These are phyloP conservation scores for Plasmodium inui DNA, from an alignment of 169 alveolate species.

Conservation along the genomic window DNA sequence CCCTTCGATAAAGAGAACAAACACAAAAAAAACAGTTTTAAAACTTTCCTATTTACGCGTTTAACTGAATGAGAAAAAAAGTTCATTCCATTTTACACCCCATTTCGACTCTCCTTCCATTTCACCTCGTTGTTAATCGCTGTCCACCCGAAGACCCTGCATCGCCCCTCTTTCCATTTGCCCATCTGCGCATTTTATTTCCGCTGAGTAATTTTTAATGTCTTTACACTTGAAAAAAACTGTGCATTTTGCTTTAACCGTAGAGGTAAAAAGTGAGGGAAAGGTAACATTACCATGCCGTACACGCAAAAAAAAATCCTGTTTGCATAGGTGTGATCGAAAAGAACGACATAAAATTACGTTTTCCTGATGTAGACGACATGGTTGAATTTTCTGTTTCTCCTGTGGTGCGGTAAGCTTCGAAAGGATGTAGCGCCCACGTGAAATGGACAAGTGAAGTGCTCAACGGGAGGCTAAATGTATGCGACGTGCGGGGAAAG, in stretches of 20 bases:
- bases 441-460: not conserved
- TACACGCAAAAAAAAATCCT: not conserved
- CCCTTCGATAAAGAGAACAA: not conserved
- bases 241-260: not conserved
- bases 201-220: not conserved
- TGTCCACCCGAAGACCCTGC: not conserved
- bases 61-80: not conserved
- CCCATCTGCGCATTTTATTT: not conserved
- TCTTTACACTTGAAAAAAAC: conserved; percentile 27
- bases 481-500: not conserved
- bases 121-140: not conserved
- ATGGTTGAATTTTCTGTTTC: not conserved
- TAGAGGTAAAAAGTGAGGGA: not conserved
- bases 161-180: not conserved
- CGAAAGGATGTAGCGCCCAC: not conserved
- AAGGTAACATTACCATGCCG: not conserved
- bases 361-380: not conserved
- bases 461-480: not conserved
- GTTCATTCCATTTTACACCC: not conserved
- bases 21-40: not conserved
- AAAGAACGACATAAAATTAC: not conserved
- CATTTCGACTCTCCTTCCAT: not conserved
- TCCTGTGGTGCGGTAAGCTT: not conserved
- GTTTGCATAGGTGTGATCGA: not conserved
- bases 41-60: not conserved